Conservation (phyloP, 192 early-diverging fungal genomes). For the Backusella morwellensis region DNA sequence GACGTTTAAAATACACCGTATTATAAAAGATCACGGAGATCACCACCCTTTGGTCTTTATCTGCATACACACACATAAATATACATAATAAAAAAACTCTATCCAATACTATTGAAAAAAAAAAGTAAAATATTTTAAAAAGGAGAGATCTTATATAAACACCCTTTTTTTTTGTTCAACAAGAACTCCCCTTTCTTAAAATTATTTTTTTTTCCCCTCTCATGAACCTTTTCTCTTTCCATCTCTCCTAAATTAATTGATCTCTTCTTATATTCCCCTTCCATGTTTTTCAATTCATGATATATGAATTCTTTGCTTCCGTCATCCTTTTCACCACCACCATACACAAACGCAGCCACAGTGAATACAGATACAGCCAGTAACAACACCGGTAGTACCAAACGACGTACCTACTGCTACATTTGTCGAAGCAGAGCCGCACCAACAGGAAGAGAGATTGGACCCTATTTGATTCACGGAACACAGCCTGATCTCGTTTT, state of each 20-base stretch:
- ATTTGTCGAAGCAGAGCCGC: background rate
- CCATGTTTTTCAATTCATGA: slow-evolving; percentile 5
- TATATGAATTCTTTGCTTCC: slow-evolving; percentile 7
- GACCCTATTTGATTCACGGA: slow-evolving; percentile 12
- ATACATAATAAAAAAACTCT: background rate
- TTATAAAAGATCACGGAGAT: background rate
- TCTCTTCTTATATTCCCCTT: background rate
- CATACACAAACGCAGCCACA: background rate
- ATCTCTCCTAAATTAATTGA: background rate
- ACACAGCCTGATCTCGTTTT: slow-evolving; percentile 1
- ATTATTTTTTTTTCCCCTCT: background rate
- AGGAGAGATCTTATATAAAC: background rate
- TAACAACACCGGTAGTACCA: background rate
- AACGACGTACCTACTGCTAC: background rate
- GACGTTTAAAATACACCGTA: background rate
- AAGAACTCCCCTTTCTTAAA: background rate
- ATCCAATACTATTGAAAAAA: background rate
- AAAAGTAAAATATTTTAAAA: background rate
- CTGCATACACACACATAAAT: background rate
- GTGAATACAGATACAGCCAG: background rate
- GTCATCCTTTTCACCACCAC: background rate
- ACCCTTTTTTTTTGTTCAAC: background rate
- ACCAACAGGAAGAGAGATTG: background rate
- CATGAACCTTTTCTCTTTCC: background rate
- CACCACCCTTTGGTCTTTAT: background rate